Base-by-base conservation (phyloP, 225 moss, liverwort and hornwort genomes). In the Climacium dendroides region DNA sequence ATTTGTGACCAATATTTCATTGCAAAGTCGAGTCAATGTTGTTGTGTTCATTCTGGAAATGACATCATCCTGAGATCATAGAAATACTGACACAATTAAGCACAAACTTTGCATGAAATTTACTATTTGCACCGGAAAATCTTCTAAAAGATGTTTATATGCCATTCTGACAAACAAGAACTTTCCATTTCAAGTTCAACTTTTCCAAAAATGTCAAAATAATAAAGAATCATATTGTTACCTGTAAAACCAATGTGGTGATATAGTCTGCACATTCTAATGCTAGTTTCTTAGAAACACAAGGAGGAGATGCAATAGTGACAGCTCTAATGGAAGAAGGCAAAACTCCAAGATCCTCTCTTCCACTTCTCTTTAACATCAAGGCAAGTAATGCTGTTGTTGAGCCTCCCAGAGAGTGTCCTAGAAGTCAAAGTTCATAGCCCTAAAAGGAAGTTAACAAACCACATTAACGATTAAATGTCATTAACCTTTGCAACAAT, bases 341-440 rank as follows among this genome's bases (percentile, higher is more conserved):
- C 43, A 88, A 58, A 84, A 97, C 87, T 77, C 93, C 94, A 92
- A 98, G 91, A 79, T 90, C 89, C 74, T 94, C 83, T 29, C 63
- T 45, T 80, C 90, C 92, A 74, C 89, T 90, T 79, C 90, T 90
- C 88, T 94, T 92, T 67, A 98, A 92, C 91, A 98, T 90, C 80
- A 97, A 83, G 25, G 96, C 93, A 70, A 97, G 88, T 81, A 98
- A 88, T 37, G 96, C 92, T 82, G 97, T 97, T 82, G 95, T 93
- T 79, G 98, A 94, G 83, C 98, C 98, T 91, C 97, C 98, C 66
- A 98, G 88, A 74, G 97, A 98, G 80, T 98, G 98, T 39, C 97
- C 98, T 78, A 95, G 93, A 19, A 97, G 77, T 90, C 95, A 90
- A 87, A 98, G 89, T 70, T 92, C 91, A 79, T 94, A 98, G 53